Evolutionary conservation across 257 asterid species (phyloP).

Genomic region (Pogostemon cablin): DNA sequence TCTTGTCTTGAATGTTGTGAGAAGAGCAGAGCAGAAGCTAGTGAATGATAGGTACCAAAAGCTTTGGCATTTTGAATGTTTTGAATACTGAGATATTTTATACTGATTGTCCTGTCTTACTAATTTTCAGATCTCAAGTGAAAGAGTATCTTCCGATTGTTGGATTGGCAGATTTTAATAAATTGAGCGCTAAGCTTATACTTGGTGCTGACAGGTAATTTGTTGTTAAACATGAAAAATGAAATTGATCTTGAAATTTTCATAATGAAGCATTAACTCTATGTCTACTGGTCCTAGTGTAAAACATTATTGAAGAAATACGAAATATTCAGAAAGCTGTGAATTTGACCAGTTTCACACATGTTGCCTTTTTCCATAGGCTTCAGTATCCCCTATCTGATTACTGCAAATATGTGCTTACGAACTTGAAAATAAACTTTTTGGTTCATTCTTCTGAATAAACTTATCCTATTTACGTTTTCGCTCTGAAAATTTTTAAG

Average conservation of each 20-base stretch:
- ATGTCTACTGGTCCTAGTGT: background rate
- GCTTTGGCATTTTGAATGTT: conserved; percentile 12
- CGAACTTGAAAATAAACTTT: background rate
- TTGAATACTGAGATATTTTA: conserved; percentile 21
- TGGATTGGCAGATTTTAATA: conserved; percentile 87
- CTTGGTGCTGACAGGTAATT: conserved; percentile 89
- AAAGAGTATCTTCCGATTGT: conserved; percentile 93
- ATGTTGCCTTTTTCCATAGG: background rate
- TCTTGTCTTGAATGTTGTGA: conserved; percentile 90
- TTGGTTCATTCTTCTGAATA: background rate
- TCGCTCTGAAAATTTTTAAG: no score
- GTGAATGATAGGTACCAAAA: conserved; percentile 69
- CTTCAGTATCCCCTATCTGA: conserved; percentile 6
- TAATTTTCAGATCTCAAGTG: conserved; percentile 68
- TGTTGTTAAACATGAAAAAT: background rate
- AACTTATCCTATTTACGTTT: background rate
- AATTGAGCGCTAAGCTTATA: conserved; percentile 90
- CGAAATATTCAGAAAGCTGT: background rate
- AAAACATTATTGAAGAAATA: conserved; percentile 13
- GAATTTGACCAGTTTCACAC: background rate
- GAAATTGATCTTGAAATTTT: background rate
- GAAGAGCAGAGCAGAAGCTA: conserved; percentile 79
- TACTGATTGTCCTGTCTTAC: conserved; percentile 22
- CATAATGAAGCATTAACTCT: background rate
- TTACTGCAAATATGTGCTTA: background rate